A percentile compares a stretch with the other conserved stretches of the same genome.
Evolutionary conservation across 2,329 filamentous ascomycete genomes (phyloP).

Genomic region (Akanthomyces muscarius): DNA sequence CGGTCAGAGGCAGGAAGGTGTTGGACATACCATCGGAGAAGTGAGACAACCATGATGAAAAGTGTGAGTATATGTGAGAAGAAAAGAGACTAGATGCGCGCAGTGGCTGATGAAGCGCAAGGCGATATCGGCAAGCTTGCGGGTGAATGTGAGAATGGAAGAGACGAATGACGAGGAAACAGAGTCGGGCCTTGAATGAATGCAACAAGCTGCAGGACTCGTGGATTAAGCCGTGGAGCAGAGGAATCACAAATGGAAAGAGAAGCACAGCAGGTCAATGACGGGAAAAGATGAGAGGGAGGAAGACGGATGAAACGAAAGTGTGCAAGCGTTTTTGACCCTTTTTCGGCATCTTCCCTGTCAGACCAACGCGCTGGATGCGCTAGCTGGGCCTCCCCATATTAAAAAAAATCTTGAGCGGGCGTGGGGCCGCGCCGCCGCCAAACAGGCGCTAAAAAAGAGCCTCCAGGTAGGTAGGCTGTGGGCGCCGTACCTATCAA

Average conservation of each 20-base stretch:
- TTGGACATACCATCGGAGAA: slow-evolving; percentile 16
- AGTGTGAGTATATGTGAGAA: neutral
- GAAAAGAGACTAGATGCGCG: neutral
- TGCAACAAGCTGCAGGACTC: neutral
- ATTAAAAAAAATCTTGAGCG: slow-evolving; percentile 1
- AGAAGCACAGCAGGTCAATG: neutral
- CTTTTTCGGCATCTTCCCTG: slow-evolving; percentile 6
- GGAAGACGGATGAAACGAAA: neutral
- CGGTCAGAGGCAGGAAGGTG: neutral
- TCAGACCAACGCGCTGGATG: neutral
- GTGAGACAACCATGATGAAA: slow-evolving; percentile 16
- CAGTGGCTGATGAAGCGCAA: too few species aligned
- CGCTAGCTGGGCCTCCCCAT: slow-evolving; percentile 3
- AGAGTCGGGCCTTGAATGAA: neutral
- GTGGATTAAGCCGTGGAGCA: neutral
- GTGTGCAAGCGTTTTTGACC: neutral
- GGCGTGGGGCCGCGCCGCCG: neutral
- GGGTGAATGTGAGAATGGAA: neutral
- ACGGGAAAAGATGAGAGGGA: neutral
- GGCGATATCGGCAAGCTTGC: neutral
- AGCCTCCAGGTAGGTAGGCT: too few species aligned
- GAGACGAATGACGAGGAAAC: neutral
- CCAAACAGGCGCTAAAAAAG: neutral
- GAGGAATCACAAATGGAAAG: neutral
- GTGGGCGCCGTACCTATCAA: too few species aligned